These are phyloP conservation scores for Paraphaeosphaeria sporulosa DNA, from an alignment of 2,329 filamentous ascomycete species.

Conservation along the genomic window DNA sequence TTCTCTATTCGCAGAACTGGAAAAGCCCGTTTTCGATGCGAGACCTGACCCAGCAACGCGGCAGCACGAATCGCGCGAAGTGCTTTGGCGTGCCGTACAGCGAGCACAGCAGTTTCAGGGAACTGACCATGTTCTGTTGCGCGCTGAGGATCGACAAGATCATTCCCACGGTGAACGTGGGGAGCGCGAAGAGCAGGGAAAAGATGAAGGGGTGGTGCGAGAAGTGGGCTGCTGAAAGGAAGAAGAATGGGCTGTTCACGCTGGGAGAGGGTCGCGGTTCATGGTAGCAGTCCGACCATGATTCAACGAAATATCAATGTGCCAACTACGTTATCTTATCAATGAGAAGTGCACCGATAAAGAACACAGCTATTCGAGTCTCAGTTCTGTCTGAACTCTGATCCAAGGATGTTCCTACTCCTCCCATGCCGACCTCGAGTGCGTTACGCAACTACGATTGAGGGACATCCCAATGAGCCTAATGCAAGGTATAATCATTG, in stretches of 20 bases:
- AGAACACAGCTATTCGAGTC: too few species aligned
- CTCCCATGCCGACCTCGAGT: too few species aligned
- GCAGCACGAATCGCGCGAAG: conserved; percentile 80
- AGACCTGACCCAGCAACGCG: conserved; percentile 82
- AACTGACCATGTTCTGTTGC: conserved; percentile 93
- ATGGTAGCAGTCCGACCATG: background rate
- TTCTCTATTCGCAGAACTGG: conserved; percentile 76
- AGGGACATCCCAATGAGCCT: too few species aligned
- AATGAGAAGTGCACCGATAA: background rate
- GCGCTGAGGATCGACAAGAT: conserved; percentile 85
- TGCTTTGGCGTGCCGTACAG: conserved; percentile 96
- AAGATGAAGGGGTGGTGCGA: conserved; percentile 73
- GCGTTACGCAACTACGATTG: too few species aligned
- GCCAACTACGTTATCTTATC: background rate
- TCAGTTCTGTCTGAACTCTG: too few species aligned
- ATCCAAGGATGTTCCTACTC: too few species aligned
- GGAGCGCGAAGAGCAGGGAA: conserved; percentile 68
- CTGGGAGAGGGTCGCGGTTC: conserved; percentile 28
- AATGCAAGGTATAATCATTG: too few species aligned
- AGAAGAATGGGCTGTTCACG: conserved; percentile 66
- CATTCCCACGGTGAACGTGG: conserved; percentile 92
- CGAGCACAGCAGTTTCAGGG: conserved; percentile 93
- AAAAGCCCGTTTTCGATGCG: conserved; percentile 73
- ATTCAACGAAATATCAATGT: background rate
- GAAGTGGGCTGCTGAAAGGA: conserved; percentile 68